These are phyloP conservation scores for Fusarium citri DNA, from an alignment of 2,329 filamentous ascomycete genomes.

Conservation along the genomic window DNA sequence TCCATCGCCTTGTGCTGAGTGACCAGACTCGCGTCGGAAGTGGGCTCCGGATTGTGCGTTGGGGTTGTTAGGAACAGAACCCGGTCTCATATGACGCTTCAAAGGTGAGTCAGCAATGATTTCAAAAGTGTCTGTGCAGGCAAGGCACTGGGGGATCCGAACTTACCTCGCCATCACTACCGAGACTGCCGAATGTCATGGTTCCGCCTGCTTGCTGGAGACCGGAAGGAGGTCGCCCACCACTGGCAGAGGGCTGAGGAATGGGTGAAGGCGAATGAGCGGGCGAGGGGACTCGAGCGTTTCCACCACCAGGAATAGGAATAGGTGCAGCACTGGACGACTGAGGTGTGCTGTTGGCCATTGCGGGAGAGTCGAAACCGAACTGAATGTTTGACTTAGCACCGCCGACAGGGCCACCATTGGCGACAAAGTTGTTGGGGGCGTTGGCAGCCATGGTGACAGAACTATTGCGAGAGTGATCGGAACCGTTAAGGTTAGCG, in stretches of 20 bases:
- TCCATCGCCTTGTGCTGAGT: conserved; percentile 73
- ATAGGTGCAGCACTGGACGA: conserved; percentile 66
- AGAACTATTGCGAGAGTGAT: conserved; percentile 87
- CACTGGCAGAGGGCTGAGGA: conserved; percentile 84
- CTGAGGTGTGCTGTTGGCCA: conserved; percentile 75
- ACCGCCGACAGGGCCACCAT: conserved; percentile 73
- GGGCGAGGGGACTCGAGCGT: conserved; percentile 82
- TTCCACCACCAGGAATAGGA: conserved; percentile 70
- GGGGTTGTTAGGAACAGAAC: conserved; percentile 71
- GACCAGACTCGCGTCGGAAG: conserved; percentile 86
- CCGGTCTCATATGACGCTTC: conserved; percentile 76
- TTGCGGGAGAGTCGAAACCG: conserved; percentile 78
- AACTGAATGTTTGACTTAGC: conserved; percentile 80
- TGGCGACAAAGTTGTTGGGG: conserved; percentile 78
- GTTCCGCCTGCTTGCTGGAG: conserved; percentile 74
- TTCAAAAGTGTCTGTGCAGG: background rate
- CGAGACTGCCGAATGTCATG: conserved; percentile 86
- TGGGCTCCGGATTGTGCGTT: conserved; percentile 76
- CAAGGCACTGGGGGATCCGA: conserved; percentile 15
- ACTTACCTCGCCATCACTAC: conserved; percentile 81
- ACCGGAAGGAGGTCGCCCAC: conserved; percentile 85
- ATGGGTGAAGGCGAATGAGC: conserved; percentile 93
- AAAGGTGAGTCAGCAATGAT: conserved; percentile 41
- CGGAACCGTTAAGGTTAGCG: conserved; percentile 75
- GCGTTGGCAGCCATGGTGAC: conserved; percentile 91